Base-by-base conservation (phyloP, 352 stramenopile genomes). In the Blastocystis sp. region DNA sequence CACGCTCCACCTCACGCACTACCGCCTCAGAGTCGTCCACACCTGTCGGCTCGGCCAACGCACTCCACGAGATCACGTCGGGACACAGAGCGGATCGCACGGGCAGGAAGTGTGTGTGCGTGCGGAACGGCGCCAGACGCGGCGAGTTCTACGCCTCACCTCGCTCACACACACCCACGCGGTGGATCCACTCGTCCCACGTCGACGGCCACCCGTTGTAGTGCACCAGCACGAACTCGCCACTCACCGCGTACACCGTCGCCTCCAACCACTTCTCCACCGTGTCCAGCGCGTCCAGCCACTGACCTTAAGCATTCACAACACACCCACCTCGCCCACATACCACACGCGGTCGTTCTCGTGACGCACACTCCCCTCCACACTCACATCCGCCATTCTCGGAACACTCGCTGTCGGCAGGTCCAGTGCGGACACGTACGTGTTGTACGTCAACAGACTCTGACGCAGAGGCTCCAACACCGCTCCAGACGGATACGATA, bases 181-280 rank as follows among this genome's bases (percentile, higher is more conserved):
- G 23, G 40, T 81, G 71, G 34, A 96, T 92, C 93, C 93, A 96
- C 69, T 96, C 93, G 74, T 96, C 92, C 93, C 93, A 96, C 0
- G 92, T 91, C n/a, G 92, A 91, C 1, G 93, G 93, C 93, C 93
- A 96, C 0, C 93, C 93, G 34, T 96, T 92, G 80, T 95, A 96
- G 81, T 96, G 93, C 2, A 96, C 89, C 43, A 94, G 80, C 41
- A 96, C 84, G 89, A 94, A 93, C 4, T 90, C 90, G n/a, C 92
- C 90, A 0, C 89, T 89, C 23, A 95, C 91, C 34, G 92, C 91
- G 90, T 95, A 92, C 0, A 96, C 91, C 0, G 93, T 96, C 23
- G 91, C 93, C 90, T 96, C 93, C 2, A 96, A 90, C 93, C 93
- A 96, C 74, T 96, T 93, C 76, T 95, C 94, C 43, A 96, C 93